These are phyloP conservation scores for Pleurotus tuoliensis DNA, from an alignment of 768 basidiomycete genomes.

Conservation along the genomic window DNA sequence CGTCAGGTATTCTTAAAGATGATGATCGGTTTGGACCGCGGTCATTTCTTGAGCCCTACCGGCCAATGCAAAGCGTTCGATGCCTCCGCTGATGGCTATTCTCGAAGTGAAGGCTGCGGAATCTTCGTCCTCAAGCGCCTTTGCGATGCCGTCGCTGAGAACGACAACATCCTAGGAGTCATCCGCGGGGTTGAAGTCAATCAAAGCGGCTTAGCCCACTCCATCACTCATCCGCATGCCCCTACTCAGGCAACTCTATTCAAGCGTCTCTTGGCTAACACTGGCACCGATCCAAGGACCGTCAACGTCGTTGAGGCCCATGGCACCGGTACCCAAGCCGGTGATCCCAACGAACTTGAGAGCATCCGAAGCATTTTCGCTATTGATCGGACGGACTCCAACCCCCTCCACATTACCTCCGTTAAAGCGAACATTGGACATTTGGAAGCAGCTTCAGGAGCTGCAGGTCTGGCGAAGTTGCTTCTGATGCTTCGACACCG, in stretches of 20 bases:
- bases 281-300: slow-evolving; percentile 36
- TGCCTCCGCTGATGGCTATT: slow-evolving; percentile 69
- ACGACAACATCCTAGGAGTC: slow-evolving; percentile 64
- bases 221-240: slow-evolving; percentile 71
- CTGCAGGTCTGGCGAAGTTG: slow-evolving; percentile 66
- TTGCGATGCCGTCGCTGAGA: slow-evolving; percentile 58
- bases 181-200: slow-evolving; percentile 71
- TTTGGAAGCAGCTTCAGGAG: slow-evolving; percentile 72
- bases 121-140: slow-evolving; percentile 72
- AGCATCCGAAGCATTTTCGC: slow-evolving; percentile 57
- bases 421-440: slow-evolving; percentile 76
- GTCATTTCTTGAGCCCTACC: slow-evolving; percentile 61
- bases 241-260: slow-evolving; percentile 61
- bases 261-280: slow-evolving; percentile 36
- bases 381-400: slow-evolving; percentile 31
- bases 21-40: slow-evolving; percentile 43
- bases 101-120: slow-evolving; percentile 66
- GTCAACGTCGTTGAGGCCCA: slow-evolving; percentile 71
- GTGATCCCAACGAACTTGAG: slow-evolving; percentile 63
- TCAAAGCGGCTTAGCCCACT: slow-evolving; percentile 61
- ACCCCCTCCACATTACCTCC: slow-evolving; percentile 62
- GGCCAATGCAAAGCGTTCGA: slow-evolving; percentile 74
- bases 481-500: slow-evolving; percentile 61
- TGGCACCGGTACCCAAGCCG: slow-evolving; percentile 70
- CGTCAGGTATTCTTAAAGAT: slow-evolving; percentile 47